Base-by-base conservation (phyloP, 371 early-diverging fungal genomes). In the Sporodiniella umbellata region DNA sequence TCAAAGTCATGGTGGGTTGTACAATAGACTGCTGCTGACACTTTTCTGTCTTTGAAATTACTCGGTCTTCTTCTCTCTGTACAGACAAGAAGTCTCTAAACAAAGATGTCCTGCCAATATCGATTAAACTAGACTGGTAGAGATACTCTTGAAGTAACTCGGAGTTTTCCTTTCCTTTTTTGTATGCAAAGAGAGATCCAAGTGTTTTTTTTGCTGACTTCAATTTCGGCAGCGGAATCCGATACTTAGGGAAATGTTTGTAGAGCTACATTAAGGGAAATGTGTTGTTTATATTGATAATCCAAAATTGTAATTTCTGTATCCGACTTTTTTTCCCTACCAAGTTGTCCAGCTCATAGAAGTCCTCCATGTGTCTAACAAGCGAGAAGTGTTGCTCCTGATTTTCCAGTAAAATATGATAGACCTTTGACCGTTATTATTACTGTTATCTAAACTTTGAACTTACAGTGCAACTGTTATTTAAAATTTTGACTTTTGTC, bases 271-370 rank as follows among this genome's bases (percentile, higher is more conserved):
- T 45, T 26, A 51, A 50, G 24, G 51, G 44, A 50, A 50, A 35
- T 51, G 30, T 28, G 30, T 24, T 49, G 48, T 58, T 45, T 39
- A 43, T 26, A 12, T 24, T 12, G 28, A 43, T 43, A 4, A n/a
- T 25, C 21, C 26, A 43, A 25, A 24, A 42, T 42, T 57, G 18
- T 45, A 33, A 14, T 11, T 8, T n/a, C n/a, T 31, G 26, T 37
- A 40, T 46, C 42, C 35, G 30, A 15, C 15, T 21, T n/a, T 43
- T n/a, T n/a, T n/a, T n/a, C n/a, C n/a, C n/a, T 74, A 82, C 84
- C 70, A 75, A 74, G 40, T 66, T 59, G 55, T 84, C 81, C 55
- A 84, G 68, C 21, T 81, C 81, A 37, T 70, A 33, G 58, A 84
- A 81, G 56, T 84, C 84, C 23, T 75, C 57, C 31, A 78, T 69